phyloP scores from a whole-genome alignment of 2,329 filamentous ascomycete species.

The Thelonectria discophora region DNA sequence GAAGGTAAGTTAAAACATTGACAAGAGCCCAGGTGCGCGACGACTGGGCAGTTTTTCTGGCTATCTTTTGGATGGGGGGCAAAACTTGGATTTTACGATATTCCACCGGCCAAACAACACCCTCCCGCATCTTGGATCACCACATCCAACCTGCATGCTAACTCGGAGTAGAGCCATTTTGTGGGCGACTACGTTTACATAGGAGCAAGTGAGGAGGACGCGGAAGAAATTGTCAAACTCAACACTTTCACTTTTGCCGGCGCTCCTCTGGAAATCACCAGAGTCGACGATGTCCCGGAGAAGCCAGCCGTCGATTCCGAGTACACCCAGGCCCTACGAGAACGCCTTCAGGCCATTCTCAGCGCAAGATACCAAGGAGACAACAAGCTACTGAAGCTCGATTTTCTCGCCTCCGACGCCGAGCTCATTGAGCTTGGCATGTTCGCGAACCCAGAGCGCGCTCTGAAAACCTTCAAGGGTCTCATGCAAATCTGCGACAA shows the following conservation, averaged over 20 bases:
- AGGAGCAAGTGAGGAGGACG: slow-evolving; percentile 70
- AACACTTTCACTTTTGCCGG: slow-evolving; percentile 76
- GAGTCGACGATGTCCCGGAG: slow-evolving; percentile 53
- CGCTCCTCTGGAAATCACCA: slow-evolving; percentile 64
- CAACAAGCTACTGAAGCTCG: slow-evolving; percentile 83
- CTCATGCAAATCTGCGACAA: slow-evolving; percentile 87
- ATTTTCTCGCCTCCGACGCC: slow-evolving; percentile 76
- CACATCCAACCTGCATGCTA: slow-evolving; percentile 63
- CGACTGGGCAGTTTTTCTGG: slow-evolving; percentile 30
- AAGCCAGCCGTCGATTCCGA: slow-evolving; percentile 56
- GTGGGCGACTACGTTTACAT: slow-evolving; percentile 76
- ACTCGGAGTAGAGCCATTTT: slow-evolving; percentile 73
- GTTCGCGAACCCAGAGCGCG: slow-evolving; percentile 74
- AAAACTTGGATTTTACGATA: slow-evolving; percentile 32
- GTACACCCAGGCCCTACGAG: slow-evolving; percentile 68
- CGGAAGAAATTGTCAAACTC: slow-evolving; percentile 71
- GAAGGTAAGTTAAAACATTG: slow-evolving; percentile 73
- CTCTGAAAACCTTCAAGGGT: slow-evolving; percentile 89
- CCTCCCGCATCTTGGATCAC: slow-evolving; percentile 34
- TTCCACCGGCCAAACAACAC: slow-evolving; percentile 33
- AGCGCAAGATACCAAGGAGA: slow-evolving; percentile 75
- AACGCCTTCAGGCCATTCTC: slow-evolving; percentile 76
- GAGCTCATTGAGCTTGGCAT: slow-evolving; percentile 78
- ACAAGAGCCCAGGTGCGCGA: slow-evolving; percentile 44
- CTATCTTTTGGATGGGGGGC: slow-evolving; percentile 33